Percentiles rank a stretch among this genome's conserved stretches.
These are phyloP conservation scores for Tuber brumale DNA, from an alignment of 495 filamentous ascomycete genomes.

Conservation along the genomic window DNA sequence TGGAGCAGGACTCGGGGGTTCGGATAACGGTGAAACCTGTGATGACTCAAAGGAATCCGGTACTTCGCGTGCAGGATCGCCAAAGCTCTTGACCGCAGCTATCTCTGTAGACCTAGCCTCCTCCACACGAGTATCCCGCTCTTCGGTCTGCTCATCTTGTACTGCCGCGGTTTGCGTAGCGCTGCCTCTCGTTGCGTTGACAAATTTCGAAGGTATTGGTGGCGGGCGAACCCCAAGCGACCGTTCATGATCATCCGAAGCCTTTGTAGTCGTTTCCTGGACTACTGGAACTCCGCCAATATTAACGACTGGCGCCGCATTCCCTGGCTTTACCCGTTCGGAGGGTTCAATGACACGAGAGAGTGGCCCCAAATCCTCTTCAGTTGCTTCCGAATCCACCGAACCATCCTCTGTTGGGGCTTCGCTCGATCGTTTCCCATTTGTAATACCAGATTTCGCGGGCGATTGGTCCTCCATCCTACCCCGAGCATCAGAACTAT, in stretches of 20 bases:
- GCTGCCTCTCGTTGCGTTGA: not conserved
- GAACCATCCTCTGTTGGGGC: not conserved
- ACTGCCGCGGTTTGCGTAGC: not conserved
- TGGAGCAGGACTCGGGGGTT: conserved; percentile 4
- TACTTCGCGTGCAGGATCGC: conserved; percentile 16
- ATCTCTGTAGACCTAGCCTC: not conserved
- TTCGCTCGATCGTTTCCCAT: not conserved
- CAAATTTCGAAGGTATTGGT: conserved; percentile 21
- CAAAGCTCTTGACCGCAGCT: conserved; percentile 5
- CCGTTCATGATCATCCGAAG: conserved; percentile 29
- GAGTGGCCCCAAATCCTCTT: not conserved
- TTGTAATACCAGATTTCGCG: not conserved
- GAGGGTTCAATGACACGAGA: not conserved
- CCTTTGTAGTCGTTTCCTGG: conserved; percentile 24
- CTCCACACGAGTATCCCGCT: not conserved
- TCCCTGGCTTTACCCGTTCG: conserved; percentile 12
- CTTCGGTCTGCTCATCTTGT: not conserved
- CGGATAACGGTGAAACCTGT: not conserved
- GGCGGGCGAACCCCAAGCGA: conserved; percentile 25
- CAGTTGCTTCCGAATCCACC: not conserved
- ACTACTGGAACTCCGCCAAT: conserved; percentile 31
- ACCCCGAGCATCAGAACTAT: conserved; percentile 13
- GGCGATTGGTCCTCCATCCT: not conserved
- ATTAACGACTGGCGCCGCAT: conserved; percentile 20
- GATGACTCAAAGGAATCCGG: conserved; percentile 25